Conservation (phyloP, 2,329 filamentous ascomycete genomes). For the Clonostachys rhizophaga region DNA sequence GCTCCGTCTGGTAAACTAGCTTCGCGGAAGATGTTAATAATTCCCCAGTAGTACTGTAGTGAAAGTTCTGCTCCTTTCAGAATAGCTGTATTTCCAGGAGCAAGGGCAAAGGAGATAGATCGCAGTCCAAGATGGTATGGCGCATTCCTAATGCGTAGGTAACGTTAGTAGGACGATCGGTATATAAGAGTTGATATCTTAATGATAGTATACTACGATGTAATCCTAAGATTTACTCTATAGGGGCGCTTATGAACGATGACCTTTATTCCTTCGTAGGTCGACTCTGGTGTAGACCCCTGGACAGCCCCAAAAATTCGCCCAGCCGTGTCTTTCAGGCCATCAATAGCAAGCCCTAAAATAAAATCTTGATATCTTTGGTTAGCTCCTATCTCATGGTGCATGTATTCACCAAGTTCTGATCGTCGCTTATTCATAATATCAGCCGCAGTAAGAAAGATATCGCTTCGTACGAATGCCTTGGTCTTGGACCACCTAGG, state of each 20-base stretch:
- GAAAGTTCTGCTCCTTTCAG: constrained; percentile 64
- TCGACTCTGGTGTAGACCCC: constrained; percentile 17
- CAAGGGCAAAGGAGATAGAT: constrained; percentile 31
- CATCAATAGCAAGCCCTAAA: constrained; percentile 15
- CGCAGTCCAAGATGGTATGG: constrained; percentile 2
- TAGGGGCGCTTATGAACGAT: constrained; percentile 44
- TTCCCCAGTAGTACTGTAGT: constrained; percentile 54
- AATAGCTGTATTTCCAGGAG: constrained; percentile 66
- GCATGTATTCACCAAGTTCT: constrained; percentile 51
- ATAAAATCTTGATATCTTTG: constrained; percentile 17
- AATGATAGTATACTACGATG: constrained; percentile 14
- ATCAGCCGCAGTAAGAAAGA: constrained; percentile 58
- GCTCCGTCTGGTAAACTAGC: constrained; percentile 69
- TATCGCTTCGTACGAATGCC: constrained; percentile 49
- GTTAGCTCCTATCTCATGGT: constrained; percentile 25
- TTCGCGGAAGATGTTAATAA: constrained; percentile 57
- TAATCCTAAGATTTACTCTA: constrained; percentile 21
- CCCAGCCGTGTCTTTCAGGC: constrained; percentile 26
- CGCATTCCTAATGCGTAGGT: not conserved
- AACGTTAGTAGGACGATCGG: not conserved
- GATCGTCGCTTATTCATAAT: constrained; percentile 47
- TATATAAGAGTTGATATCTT: not conserved
- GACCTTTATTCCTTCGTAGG: constrained; percentile 28
- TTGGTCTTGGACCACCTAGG: constrained; percentile 58
- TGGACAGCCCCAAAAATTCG: constrained; percentile 16